phyloP scores from a whole-genome alignment of 208 protist species.

The Leishmania amazonensis region DNA sequence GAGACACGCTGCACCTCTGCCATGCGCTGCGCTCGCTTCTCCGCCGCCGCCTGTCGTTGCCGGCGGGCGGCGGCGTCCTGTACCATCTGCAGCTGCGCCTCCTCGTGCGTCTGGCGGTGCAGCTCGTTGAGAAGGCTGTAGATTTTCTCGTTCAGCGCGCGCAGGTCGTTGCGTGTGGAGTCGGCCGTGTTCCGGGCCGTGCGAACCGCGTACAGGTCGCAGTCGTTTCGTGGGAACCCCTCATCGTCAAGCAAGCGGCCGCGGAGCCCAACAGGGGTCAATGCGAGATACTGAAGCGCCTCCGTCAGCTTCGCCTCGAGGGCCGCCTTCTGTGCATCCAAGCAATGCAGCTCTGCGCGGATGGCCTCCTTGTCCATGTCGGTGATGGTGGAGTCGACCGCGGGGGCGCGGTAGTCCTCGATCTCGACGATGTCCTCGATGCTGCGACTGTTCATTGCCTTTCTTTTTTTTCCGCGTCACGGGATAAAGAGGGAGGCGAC shows the following conservation, averaged over 20 bases:
- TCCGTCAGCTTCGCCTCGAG: slow-evolving; percentile 51
- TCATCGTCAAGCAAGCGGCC: slow-evolving; percentile 73
- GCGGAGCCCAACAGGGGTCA: slow-evolving; percentile 67
- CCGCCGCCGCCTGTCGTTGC: slow-evolving; percentile 33
- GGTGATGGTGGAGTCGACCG: background rate
- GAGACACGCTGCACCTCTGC: slow-evolving; percentile 32
- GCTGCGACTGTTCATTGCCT: background rate
- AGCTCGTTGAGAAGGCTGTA: slow-evolving; percentile 63
- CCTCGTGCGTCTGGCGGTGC: slow-evolving; percentile 51
- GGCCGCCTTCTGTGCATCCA: slow-evolving; percentile 40
- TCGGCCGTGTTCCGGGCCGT: slow-evolving; percentile 67
- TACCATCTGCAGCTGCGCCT: slow-evolving; percentile 62
- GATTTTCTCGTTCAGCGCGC: slow-evolving; percentile 44
- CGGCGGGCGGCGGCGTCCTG: slow-evolving; percentile 28
- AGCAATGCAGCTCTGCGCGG: slow-evolving; percentile 37
- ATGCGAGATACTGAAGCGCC: slow-evolving; percentile 59
- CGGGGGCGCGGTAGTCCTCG: slow-evolving; percentile 4
- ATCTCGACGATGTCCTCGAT: slow-evolving; percentile 16
- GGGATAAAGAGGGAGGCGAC: background rate
- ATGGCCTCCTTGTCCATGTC: slow-evolving; percentile 20
- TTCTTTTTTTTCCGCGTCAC: background rate
- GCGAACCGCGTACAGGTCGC: slow-evolving; percentile 87
- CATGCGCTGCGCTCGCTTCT: slow-evolving; percentile 38
- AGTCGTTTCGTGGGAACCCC: slow-evolving; percentile 81
- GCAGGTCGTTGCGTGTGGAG: slow-evolving; percentile 72